Percentiles rank a stretch among this genome's conserved stretches.
Conservation (phyloP, 1,284 basidiomycete genomes). For the Ustilago crameri region DNA sequence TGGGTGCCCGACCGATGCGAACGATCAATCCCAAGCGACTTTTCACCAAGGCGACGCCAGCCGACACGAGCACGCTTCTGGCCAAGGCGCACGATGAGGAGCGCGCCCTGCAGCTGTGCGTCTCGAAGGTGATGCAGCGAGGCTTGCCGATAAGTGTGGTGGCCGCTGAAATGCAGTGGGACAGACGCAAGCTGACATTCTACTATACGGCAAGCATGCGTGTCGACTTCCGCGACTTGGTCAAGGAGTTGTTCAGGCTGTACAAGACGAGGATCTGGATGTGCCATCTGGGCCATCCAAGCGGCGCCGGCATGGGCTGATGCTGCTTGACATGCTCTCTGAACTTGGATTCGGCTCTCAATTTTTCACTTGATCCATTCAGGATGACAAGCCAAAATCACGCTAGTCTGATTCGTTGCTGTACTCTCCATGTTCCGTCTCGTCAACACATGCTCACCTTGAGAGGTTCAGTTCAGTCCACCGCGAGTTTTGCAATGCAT, state of each 20-base stretch:
- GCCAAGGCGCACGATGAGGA: conserved; percentile 81
- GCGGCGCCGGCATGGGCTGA: conserved; percentile 43
- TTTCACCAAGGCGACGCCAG: conserved; percentile 85
- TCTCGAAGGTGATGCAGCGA: conserved; percentile 79
- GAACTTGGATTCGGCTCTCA: too few relatives aligned
- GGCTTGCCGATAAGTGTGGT: conserved; percentile 96
- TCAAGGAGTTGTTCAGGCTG: conserved; percentile 85
- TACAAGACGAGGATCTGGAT: conserved; percentile 66
- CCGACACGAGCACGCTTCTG: conserved; percentile 73
- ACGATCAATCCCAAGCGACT: conserved; percentile 85
- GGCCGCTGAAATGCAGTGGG: conserved; percentile 93
- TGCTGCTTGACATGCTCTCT: neutral
- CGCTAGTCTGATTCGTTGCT: neutral
- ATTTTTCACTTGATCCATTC: too few relatives aligned
- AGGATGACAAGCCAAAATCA: neutral
- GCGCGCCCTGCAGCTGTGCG: conserved; percentile 89
- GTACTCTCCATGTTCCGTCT: too few relatives aligned
- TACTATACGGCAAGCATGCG: conserved; percentile 95
- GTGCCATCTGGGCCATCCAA: conserved; percentile 55
- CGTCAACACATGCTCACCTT: too few relatives aligned
- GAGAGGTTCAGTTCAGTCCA: too few relatives aligned
- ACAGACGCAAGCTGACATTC: conserved; percentile 92
- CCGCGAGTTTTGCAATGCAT: too few relatives aligned
- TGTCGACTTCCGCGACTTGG: conserved; percentile 96
- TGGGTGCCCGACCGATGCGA: conserved; percentile 44